Evolutionary conservation across 129 eudicot species (phyloP), one percentile per base, ranked within the genome.

Genomic region (Flaveria bidentis): DNA sequence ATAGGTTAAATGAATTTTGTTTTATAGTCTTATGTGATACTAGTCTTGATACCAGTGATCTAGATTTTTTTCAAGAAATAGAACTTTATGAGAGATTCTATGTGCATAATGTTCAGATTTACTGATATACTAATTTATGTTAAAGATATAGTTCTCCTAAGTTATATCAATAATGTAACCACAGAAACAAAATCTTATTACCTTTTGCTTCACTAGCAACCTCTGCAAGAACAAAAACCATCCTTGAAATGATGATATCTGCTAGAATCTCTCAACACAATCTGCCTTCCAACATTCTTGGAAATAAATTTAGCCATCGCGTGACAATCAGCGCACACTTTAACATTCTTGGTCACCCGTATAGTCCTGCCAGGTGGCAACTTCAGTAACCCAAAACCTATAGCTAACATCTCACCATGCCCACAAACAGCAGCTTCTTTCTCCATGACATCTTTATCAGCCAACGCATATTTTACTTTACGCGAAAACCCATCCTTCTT

Each of bases 191-290:
- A 56, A 22, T 26, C 25, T 30, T 63, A 67, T 52, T 45, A 44
- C 65, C 81, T 28, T 22, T 53, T 56, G 47, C 30, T 57, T 83
- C 80, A 82, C 89, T 75, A 83, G 26, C 77, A 90, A 66, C 88
- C 87, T 85, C 89, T 85, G 70, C 96, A 90, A 72, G 92, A 87
- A 74, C 96, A 90, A 49, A 50, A 77, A n/a, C 88, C 96, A 80
- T 90, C 87, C 75, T 82, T 87, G 83, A 90, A 90, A 85, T 85
- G 90, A 77, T 90, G 96, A 78, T 83, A 89, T 30, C 92, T 85
- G 46, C 69, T 76, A 0, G 84, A 85, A 87, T 89, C 96, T 81
- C 92, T 80, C 72, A 87, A 80, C 53, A 90, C 58, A 73, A 90
- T 85, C 79, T 90, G 80, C 72, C 90, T 87, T 4, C 88, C 82